A percentile compares a stretch with the other conserved stretches of the same genome.
phyloP scores from a whole-genome alignment of 1,139 yeast species.

The Sugiyamaella xylanicola region DNA sequence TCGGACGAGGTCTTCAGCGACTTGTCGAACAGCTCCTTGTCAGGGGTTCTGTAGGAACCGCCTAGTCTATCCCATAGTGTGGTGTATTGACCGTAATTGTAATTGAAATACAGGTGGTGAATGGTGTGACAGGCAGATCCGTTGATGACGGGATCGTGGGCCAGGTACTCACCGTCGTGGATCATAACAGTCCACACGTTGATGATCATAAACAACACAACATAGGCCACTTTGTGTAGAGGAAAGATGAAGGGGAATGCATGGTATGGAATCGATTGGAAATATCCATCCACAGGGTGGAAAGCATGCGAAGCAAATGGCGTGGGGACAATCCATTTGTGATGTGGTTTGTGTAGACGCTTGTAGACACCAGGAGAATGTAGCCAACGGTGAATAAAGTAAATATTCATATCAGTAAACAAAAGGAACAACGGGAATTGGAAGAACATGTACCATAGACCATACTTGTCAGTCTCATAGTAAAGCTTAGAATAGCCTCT shows the following conservation, averaged over 20 bases:
- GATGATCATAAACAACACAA: constrained; percentile 80
- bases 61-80: constrained; percentile 98
- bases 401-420: constrained; percentile 92
- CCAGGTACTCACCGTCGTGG: constrained; percentile 94
- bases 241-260: constrained; percentile 89
- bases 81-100: constrained; percentile 97
- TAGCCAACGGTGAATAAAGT: constrained; percentile 85
- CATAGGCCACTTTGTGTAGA: constrained; percentile 80
- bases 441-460: constrained; percentile 61
- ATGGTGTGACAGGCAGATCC: constrained; percentile 99
- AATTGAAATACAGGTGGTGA: constrained; percentile 94
- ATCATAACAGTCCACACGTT: constrained; percentile 98
- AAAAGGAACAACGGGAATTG: constrained; percentile 80
- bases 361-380: constrained; percentile 92
- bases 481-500: constrained; percentile 82
- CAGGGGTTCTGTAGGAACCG: constrained; percentile 90
- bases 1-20: constrained; percentile 57
- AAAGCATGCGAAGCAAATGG: constrained; percentile 98
- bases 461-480: constrained; percentile 63
- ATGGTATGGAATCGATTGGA: constrained; percentile 92
- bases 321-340: constrained; percentile 98
- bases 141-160: constrained; percentile 89
- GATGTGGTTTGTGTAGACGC: constrained; percentile 93
- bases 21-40: constrained; percentile 76
- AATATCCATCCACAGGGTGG: constrained; percentile 96